Evolutionary conservation across 768 basidiomycete species (phyloP), one percentile per base, ranked within the genome.

Genomic region (Termitomyces sp.): DNA sequence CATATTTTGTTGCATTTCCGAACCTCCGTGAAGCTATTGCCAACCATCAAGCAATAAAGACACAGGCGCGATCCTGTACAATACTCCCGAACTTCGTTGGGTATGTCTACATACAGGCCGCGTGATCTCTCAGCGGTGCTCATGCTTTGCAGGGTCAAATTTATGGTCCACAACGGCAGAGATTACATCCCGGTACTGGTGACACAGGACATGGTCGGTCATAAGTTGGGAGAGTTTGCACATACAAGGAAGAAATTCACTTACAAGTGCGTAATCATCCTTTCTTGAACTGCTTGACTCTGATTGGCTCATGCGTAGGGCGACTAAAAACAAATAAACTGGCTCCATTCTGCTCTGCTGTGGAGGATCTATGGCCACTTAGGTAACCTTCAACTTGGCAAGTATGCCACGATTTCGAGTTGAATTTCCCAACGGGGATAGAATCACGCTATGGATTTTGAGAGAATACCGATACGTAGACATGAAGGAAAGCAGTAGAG

Each of bases 171-270:
- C 73, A 98, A 98, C 63, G 96, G 96, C 36, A 92, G 87, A 72
- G 84, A 92, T 65, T 96, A 93, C 70, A 57, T 87, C 5, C 94
- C 94, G 0, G 88, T 99, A 41, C 72, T 79, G 45, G 80, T 99
- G 62, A 94, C 91, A 3, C 92, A 95, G 69, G 96, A 98, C 71
- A 98, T 98, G 96, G 93, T 99, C 1, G 96, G 96, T 0, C 95
- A 99, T 71, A 99, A 99, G 71, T 73, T 98, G 53, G 96, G 96
- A 54, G 94, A 98, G 77, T 98, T 98, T 71, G 76, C 93, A 41
- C 83, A 87, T 63, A 98, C 95, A 36, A 87, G 88, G 75, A 94
- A 93, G 72, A 83, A 82, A 55, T 95, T 94, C 71, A 82, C 77
- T 33, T 94, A 86, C 76, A 90, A 84, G 94, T 94, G 68, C 68